Evolutionary conservation across 306 rosid species (phyloP).

Genomic region (Cucumis hystrix): DNA sequence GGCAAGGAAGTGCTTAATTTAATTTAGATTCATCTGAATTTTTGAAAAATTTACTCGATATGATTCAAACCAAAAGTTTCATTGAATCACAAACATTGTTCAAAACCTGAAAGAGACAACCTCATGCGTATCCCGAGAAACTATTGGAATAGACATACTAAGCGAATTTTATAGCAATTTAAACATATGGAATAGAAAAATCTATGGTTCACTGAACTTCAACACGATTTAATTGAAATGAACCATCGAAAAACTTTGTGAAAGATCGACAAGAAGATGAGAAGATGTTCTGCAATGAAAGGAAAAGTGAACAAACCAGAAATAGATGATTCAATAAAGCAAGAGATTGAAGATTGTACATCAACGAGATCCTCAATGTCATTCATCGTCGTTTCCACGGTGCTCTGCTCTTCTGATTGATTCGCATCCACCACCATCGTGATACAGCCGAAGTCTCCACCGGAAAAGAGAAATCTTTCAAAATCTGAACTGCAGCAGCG

Average conservation of each 20-base stretch:
- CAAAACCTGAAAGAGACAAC: not conserved
- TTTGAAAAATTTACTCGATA: not conserved
- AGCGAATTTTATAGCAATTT: not conserved
- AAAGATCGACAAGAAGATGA: not conserved
- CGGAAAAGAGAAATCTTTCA: not conserved
- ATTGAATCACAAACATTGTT: not conserved
- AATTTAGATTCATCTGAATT: not conserved
- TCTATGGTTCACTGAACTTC: not conserved
- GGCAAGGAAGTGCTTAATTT: not conserved
- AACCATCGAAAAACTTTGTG: not conserved
- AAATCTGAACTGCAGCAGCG: not conserved
- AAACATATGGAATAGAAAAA: not conserved
- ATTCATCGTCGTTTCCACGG: slow-evolving; percentile 14
- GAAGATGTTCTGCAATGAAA: not conserved
- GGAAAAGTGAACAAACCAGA: not conserved
- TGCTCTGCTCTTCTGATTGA: not conserved
- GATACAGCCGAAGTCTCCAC: not conserved
- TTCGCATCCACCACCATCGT: not conserved
- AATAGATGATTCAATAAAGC: not conserved
- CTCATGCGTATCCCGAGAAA: not conserved
- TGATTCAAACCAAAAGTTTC: not conserved
- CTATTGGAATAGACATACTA: not conserved
- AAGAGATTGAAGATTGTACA: slow-evolving; percentile 12
- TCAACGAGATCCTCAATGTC: slow-evolving; percentile 45
- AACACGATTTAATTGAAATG: not conserved